Conservation (phyloP, 2,329 filamentous ascomycete genomes). For the Paraconiothyrium brasiliense region DNA sequence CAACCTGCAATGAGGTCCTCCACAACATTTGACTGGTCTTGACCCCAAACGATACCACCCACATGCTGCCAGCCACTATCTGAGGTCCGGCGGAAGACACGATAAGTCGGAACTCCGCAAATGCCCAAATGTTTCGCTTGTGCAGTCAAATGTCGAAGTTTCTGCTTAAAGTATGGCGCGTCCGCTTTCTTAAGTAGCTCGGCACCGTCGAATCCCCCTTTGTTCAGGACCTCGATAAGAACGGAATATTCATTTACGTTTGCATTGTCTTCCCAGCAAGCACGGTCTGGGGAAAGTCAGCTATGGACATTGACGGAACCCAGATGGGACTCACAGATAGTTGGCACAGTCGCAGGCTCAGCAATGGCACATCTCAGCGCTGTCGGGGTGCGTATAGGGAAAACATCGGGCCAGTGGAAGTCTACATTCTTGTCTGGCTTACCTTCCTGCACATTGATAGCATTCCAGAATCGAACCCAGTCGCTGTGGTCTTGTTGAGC, state of each 20-base stretch:
- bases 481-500: constrained; percentile 42
- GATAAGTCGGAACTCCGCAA: constrained; percentile 47
- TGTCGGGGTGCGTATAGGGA: constrained; percentile 47
- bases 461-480: constrained; percentile 46
- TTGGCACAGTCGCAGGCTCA: constrained; percentile 30
- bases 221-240: constrained; percentile 33
- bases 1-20: constrained; percentile 48
- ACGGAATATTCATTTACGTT: constrained; percentile 40
- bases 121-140: constrained; percentile 43
- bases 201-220: constrained; percentile 38
- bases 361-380: constrained; percentile 43
- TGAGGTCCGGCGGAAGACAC: constrained; percentile 29
- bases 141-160: constrained; percentile 39
- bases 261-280: constrained; percentile 45
- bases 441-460: constrained; percentile 40
- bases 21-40: constrained; percentile 45
- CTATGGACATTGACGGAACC: not conserved
- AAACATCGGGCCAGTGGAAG: constrained; percentile 42
- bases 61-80: constrained; percentile 26
- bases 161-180: constrained; percentile 31
- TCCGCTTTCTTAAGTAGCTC: constrained; percentile 39
- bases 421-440: constrained; percentile 33
- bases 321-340: constrained; percentile 35
- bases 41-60: constrained; percentile 45
- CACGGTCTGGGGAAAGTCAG: constrained; percentile 35